Conservation (phyloP, 1,284 basidiomycete genomes). For the Cutaneotrichosporon sp. region DNA sequence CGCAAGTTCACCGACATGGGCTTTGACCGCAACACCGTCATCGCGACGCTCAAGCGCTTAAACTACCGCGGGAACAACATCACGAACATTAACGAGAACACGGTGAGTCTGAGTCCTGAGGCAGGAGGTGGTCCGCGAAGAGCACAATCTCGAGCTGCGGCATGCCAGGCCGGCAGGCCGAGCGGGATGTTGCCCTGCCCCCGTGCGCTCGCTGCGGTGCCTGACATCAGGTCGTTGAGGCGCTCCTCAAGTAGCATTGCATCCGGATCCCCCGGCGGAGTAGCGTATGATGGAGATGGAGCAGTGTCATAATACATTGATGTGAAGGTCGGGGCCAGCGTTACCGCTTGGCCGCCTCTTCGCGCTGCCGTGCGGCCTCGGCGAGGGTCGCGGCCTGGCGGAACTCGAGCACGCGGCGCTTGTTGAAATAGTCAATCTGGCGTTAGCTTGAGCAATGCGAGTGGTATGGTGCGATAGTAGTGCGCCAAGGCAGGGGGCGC, state of each 20-base stretch:
- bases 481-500: too few relatives aligned
- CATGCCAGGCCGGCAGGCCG: too few relatives aligned
- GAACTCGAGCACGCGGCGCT: slow-evolving; percentile 53
- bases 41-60: slow-evolving; percentile 78
- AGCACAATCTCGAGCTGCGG: too few relatives aligned
- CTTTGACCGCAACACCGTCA: slow-evolving; percentile 58
- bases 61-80: slow-evolving; percentile 76
- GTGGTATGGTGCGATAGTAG: neutral
- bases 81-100: slow-evolving; percentile 50
- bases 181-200: neutral
- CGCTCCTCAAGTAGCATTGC: slow-evolving; percentile 41
- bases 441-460: neutral
- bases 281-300: slow-evolving; percentile 14
- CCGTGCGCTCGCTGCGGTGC: neutral
- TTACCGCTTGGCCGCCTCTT: slow-evolving; percentile 22
- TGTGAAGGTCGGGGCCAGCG: neutral
- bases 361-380: slow-evolving; percentile 42
- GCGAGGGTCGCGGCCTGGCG: slow-evolving; percentile 51
- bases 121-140: too few relatives aligned
- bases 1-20: slow-evolving; percentile 57
- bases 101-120: slow-evolving; percentile 24
- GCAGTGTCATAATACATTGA: slow-evolving; percentile 22
- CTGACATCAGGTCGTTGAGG: slow-evolving; percentile 44
- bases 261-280: slow-evolving; percentile 5
- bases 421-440: slow-evolving; percentile 57